Conservation (phyloP, 352 stramenopile species). For the Stephanocyclus meneghinianus region DNA sequence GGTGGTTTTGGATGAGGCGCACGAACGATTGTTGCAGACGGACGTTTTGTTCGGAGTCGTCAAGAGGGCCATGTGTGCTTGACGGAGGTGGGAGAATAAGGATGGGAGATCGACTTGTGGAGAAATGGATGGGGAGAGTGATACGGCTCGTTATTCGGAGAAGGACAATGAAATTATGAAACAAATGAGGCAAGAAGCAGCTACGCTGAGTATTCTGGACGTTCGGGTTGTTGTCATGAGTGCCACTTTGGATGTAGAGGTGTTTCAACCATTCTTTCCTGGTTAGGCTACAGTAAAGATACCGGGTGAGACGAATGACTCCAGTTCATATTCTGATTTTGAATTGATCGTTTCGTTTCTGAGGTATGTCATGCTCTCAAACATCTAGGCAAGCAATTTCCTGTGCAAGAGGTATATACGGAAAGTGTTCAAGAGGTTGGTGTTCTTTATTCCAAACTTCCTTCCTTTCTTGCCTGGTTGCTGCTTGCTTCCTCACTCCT, state of each 20-base stretch:
- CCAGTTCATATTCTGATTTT: conserved; percentile 16
- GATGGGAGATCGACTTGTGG: neutral
- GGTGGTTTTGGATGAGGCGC: conserved; percentile 85
- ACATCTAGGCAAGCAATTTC: conserved; percentile 54
- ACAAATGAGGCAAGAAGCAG: conserved; percentile 86
- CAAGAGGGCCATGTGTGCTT: conserved; percentile 84
- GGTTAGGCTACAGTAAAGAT: conserved; percentile 65
- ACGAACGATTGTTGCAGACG: conserved; percentile 84
- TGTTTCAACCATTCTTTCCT: conserved; percentile 92
- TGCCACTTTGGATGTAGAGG: conserved; percentile 93
- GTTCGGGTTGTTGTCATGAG: conserved; percentile 97
- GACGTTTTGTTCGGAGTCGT: conserved; percentile 88
- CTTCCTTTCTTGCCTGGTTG: neutral
- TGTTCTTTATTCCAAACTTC: conserved; percentile 42
- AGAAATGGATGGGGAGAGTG: neutral
- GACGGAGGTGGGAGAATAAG: conserved; percentile 36
- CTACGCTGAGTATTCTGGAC: conserved; percentile 74
- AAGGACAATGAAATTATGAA: conserved; percentile 88
- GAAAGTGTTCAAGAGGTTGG: conserved; percentile 60
- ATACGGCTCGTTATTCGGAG: neutral
- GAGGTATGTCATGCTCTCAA: neutral
- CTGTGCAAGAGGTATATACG: conserved; percentile 76
- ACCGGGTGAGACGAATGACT: conserved; percentile 35
- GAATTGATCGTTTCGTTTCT: neutral
- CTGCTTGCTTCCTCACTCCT: conserved; percentile 23